Percentiles rank a stretch among this genome's conserved stretches.
Conservation (phyloP, 805 yeast species). For the Yarrowia sp. region DNA sequence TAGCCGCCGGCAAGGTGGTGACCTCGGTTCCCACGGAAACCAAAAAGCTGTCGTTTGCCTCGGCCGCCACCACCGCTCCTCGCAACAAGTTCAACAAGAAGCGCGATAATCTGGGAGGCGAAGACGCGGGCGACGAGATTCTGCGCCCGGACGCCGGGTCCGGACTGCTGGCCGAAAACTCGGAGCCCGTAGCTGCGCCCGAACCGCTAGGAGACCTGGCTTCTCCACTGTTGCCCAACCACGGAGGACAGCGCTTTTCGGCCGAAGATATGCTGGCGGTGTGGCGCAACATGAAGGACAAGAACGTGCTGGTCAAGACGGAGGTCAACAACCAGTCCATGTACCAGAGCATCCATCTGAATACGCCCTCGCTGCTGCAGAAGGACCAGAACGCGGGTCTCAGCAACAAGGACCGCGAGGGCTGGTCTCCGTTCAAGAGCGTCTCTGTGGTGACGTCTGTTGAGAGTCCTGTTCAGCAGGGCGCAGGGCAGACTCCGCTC, state of each 20-base stretch:
- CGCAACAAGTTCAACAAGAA: constrained; percentile 37
- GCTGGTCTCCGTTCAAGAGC: constrained; percentile 28
- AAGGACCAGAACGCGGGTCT: constrained; percentile 25
- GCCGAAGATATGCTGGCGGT: constrained; percentile 62
- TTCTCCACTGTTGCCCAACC: constrained; percentile 46
- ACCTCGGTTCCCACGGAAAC: constrained; percentile 29
- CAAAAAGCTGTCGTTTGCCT: constrained; percentile 33
- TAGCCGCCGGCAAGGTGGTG: constrained; percentile 37
- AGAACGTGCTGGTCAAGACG: constrained; percentile 46
- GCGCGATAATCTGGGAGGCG: constrained; percentile 22
- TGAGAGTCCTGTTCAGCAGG: neutral
- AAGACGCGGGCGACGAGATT: neutral
- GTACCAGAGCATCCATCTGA: constrained; percentile 39
- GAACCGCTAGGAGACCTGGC: constrained; percentile 3
- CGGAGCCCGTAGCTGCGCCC: constrained; percentile 11
- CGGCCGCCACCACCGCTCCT: constrained; percentile 25
- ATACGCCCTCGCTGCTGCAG: constrained; percentile 34
- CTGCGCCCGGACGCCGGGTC: neutral
- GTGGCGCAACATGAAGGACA: constrained; percentile 55
- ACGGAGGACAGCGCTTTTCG: constrained; percentile 56
- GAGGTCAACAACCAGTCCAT: constrained; percentile 31
- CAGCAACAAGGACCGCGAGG: constrained; percentile 22
- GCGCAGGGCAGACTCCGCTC: neutral
- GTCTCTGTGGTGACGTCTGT: constrained; percentile 16
- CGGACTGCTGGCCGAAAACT: constrained; percentile 6